Conservation (phyloP, 2,329 filamentous ascomycete species). For the Ceratocystis alfenasii region DNA sequence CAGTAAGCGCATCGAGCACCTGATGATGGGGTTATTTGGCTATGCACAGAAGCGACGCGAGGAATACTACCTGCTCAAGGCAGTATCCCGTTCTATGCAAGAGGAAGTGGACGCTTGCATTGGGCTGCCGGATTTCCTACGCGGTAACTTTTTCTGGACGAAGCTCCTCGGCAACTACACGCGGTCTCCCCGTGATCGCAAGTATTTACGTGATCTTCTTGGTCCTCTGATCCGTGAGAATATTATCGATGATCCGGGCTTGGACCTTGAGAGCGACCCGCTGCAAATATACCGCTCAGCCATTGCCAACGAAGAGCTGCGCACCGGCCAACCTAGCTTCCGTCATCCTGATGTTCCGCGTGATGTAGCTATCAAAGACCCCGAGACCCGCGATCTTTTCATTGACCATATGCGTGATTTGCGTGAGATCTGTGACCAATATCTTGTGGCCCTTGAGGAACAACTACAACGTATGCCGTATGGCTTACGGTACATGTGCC, state of each 20-base stretch:
- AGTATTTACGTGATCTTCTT: slow-evolving; percentile 78
- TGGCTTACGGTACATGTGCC: slow-evolving; percentile 75
- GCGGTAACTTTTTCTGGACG: slow-evolving; percentile 87
- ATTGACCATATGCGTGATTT: slow-evolving; percentile 91
- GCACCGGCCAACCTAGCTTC: slow-evolving; percentile 72
- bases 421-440: slow-evolving; percentile 86
- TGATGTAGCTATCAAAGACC: slow-evolving; percentile 90
- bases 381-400: slow-evolving; percentile 82
- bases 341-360: slow-evolving; percentile 74
- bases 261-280: slow-evolving; percentile 92
- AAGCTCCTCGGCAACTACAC: slow-evolving; percentile 80
- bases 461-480: slow-evolving; percentile 81
- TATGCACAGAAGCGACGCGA: slow-evolving; percentile 94
- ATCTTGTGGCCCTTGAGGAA: slow-evolving; percentile 71
- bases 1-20: slow-evolving; percentile 76
- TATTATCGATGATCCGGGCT: slow-evolving; percentile 78
- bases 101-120: slow-evolving; percentile 70
- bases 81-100: slow-evolving; percentile 68
- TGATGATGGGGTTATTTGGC: slow-evolving; percentile 94
- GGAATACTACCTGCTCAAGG: slow-evolving; percentile 89
- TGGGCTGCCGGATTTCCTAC: slow-evolving; percentile 70
- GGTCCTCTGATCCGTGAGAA: slow-evolving; percentile 79
- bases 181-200: slow-evolving; percentile 80
- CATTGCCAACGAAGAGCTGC: slow-evolving; percentile 94
- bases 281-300: slow-evolving; percentile 92